Evolutionary conservation across 495 filamentous ascomycete genomes (phyloP), one percentile per base, ranked within the genome.

Genomic region (Aspergillus sclerotiicarbonarius): DNA sequence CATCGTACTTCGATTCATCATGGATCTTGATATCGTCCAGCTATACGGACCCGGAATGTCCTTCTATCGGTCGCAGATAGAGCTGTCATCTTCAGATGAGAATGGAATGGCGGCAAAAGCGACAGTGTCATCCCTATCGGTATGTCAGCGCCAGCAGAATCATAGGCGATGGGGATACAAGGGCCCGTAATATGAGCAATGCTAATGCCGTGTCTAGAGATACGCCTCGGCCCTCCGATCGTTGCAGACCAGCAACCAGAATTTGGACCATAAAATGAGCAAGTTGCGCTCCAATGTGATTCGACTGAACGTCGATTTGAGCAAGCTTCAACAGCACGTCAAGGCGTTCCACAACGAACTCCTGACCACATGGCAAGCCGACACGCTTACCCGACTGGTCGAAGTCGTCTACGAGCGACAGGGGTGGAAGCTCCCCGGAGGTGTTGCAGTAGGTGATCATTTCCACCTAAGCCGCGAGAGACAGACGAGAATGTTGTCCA

Each of bases 321-420:
- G 56, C 16, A 60, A 62, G 18, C 68, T 76, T 18, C 59, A 71
- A 31, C 67, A 56, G 6, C 69, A 71, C 48, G 25, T 76, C 54
- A 64, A 63, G 16, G 53, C 68, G 1, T 65, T 71, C 48, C 54
- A 69, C 31, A 57, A 62, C 35, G 70, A 74, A 2, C 57, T 69
- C 19, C 63, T 74, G 37, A 58, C 59, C 20, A 72, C 64, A 43
- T 77, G 72, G 71, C 70, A 77, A 55, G 72, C 72, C 13, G 69
- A 77, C 54, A 63, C 64, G 19, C 63, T 77, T 19, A 77, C 74
- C 4, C 71, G 72, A 20, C 64, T 77, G 8, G 66, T 77, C 46
- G 72, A 74, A 37, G 64, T 71, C n/a, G 63, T 70, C 35, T 64
- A 70, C 58, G 58, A 64, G 21, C 57, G 48, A 8, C 67, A 72